Base-by-base conservation (phyloP, 768 basidiomycete genomes). In the Phallus indusiatus region DNA sequence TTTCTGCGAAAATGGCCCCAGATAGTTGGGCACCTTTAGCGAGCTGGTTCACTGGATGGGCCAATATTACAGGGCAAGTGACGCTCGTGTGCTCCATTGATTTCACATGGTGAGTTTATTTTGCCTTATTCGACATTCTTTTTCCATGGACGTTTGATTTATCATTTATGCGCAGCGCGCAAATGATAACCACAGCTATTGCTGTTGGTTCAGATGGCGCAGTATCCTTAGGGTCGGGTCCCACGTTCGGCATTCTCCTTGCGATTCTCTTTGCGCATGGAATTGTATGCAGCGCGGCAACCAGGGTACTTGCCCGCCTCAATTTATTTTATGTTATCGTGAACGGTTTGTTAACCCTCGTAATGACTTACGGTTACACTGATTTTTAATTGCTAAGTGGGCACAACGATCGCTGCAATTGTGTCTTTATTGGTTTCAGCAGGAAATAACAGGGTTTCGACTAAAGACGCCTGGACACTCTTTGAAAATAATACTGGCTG, bases 131-230 rank as follows among this genome's bases (percentile, higher is more conserved):
- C n/a, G 42, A 28, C 28, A 28, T 28, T 28, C 2, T 28, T 28
- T 28, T 28, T 28, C 28, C 28, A 28, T 3, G 28, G 28, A 28
- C 28, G 7, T 28, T 28, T 2, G 28, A 7, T 28, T 28, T 28
- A 28, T 28, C 7, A 28, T 3, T 28, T 7, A 28, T 28, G 28
- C 28, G 28, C 28, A 79, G 85, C 61, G 86, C 86, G 7, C 84
- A 88, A 69, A 88, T 88, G 86, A 86, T 88, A 59, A 79, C 85
- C 12, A 84, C 83, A 9, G 85, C 84, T 1, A 79, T 88, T 46
- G 76, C 81, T 10, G 84, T 88, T 0, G 73, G 73, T 37, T 78
- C 83, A 5, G 74, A 84, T 63, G 84, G 82, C 14, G 68, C 72
- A 12, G 71, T 75, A 20, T 71, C 77, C 48, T 69, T 84, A n/a